Evolutionary conservation across 208 protist species (phyloP).

Genomic region (Leishmania major): DNA sequence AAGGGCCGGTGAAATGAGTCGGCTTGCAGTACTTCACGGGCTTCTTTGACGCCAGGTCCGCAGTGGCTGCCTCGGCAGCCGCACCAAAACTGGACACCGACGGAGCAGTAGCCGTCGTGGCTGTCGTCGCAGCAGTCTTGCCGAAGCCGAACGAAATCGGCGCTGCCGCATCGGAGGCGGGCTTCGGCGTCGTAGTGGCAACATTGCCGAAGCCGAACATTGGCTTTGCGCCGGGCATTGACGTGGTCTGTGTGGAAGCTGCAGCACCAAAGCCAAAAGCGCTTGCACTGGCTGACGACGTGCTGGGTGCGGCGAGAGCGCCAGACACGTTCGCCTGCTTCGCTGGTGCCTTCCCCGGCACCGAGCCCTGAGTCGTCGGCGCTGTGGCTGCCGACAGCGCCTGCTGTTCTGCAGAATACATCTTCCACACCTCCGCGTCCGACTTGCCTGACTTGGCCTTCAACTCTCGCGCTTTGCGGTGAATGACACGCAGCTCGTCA

Average conservation of each 20-base stretch:
- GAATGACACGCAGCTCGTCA: conserved; percentile 60
- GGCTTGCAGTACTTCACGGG: conserved; percentile 60
- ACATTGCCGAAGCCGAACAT: conserved; percentile 21
- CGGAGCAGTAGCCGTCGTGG: neutral
- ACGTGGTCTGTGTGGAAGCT: neutral
- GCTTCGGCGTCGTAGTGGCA: neutral
- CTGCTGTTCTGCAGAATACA: conserved; percentile 22
- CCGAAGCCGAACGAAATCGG: conserved; percentile 22
- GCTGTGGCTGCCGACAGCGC: conserved; percentile 3
- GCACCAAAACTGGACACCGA: conserved; percentile 31
- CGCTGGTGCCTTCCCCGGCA: neutral
- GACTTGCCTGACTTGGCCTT: conserved; percentile 40
- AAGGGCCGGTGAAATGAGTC: conserved; percentile 77
- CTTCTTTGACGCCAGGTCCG: conserved; percentile 5
- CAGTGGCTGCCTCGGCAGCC: conserved; percentile 4
- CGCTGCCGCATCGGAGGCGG: neutral
- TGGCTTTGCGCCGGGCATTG: neutral
- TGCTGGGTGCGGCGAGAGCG: neutral
- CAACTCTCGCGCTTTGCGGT: conserved; percentile 60
- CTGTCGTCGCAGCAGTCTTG: neutral
- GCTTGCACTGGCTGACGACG: conserved; percentile 3
- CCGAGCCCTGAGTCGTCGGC: neutral
- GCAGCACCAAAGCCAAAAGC: conserved; percentile 12
- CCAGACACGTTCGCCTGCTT: conserved; percentile 4
- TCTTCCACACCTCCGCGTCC: conserved; percentile 62